Percentiles rank a stretch among this genome's conserved stretches.
phyloP scores from a whole-genome alignment of 805 yeast species.

The Jamesozyma piceae region DNA sequence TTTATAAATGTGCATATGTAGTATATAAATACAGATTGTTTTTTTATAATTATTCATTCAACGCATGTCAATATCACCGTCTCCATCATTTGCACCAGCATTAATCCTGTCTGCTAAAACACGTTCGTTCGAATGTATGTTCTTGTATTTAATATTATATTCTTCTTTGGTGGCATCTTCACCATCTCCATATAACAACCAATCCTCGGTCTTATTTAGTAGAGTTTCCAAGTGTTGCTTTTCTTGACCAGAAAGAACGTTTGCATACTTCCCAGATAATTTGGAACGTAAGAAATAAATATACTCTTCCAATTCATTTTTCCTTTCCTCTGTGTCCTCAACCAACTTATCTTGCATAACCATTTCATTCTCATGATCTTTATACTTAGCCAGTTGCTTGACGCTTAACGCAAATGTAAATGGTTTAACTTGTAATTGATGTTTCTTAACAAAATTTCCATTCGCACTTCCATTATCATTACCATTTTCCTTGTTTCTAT shows the following conservation, averaged over 20 bases:
- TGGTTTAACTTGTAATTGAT: slow-evolving; percentile 36
- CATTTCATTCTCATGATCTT: slow-evolving; percentile 78
- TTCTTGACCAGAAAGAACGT: slow-evolving; percentile 83
- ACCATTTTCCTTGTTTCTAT: background rate
- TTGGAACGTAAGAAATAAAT: slow-evolving; percentile 94
- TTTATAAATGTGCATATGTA: background rate
- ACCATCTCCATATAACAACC: slow-evolving; percentile 50
- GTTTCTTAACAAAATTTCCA: background rate
- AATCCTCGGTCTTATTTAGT: slow-evolving; percentile 83
- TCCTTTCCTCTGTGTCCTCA: slow-evolving; percentile 96
- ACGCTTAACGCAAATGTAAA: slow-evolving; percentile 53
- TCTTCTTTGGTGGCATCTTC: slow-evolving; percentile 92
- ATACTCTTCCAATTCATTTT: slow-evolving; percentile 96
- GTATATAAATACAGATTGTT: too few relatives aligned
- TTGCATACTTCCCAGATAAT: slow-evolving; percentile 80
- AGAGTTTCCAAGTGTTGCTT: slow-evolving; percentile 64
- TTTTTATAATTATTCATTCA: background rate
- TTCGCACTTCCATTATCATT: background rate
- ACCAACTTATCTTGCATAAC: slow-evolving; percentile 87
- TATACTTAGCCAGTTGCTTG: slow-evolving; percentile 44
- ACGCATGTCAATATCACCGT: background rate
- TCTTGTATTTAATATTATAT: slow-evolving; percentile 95
- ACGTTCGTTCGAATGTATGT: slow-evolving; percentile 35
- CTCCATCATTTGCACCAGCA: background rate
- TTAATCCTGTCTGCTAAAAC: background rate